Base-by-base conservation (phyloP, 1,284 basidiomycete genomes). In the Hemileia vastatrix region DNA sequence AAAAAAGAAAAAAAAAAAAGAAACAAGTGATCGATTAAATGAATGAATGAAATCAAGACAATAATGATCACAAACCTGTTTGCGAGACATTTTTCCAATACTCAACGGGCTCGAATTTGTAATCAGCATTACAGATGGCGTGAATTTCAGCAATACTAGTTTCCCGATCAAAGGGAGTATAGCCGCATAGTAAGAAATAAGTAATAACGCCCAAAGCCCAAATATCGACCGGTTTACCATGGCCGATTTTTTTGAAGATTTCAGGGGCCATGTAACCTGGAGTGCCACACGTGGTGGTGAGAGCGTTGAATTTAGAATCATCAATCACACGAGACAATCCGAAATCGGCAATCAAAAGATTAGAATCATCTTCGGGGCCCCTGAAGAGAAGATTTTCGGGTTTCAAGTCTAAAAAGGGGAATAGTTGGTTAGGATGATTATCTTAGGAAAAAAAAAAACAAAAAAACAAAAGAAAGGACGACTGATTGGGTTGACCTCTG, bases 331-430 rank as follows among this genome's bases (percentile, higher is more conserved):
- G 75, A 6, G 79, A 80, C 47, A 78, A 66, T 67, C 95, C 95
- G 77, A 98, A 98, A 77, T 98, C 95, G 3, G 95, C 94, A 67
- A 98, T 87, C 83, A 96, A 88, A 70, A 98, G 86, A 72, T 96
- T 92, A 6, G 92, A 87, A 61, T 93, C 86, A 74, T 97, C 92
- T 3, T 83, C 86, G 71, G 85, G 84, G 47, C 87, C 87, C 64
- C 89, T 84, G 84, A 98, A 98, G 21, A 98, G 81, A 21, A 98
- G 81, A 78, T 98, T 98, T 78, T 98, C 94, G 4, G 94, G 94
- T 77, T 98, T 98, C 67, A 98, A 80, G 75, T 98, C 90, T 87
- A 67, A 1, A 15, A 21, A 11, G 15, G 23, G 23, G 45, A 21
- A 24, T 9, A 4, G 13, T 18, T 44, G 24, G 40, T 21, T 32